Evolutionary conservation across 805 yeast genomes (phyloP), one percentile per base, ranked within the genome.

Genomic region (Zygosaccharomyces gambellarensis): DNA sequence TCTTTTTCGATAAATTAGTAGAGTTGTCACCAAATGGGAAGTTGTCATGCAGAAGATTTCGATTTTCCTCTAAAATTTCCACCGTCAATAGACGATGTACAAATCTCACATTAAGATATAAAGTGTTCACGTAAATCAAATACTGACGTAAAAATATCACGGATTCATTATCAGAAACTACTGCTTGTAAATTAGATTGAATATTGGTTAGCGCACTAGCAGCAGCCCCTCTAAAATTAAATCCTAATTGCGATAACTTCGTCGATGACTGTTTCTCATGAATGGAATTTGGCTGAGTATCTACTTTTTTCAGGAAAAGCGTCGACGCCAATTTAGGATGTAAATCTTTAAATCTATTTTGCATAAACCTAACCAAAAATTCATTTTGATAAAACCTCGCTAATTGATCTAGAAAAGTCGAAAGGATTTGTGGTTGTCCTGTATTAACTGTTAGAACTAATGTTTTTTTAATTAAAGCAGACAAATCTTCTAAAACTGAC

Each of bases 401-500:
- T 12, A 65, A 36, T 28, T 58, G 56, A 48, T 60, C 47, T 70
- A 68, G 54, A 39, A 64, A 64, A 22, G 53, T 51, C 1, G 56
- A 53, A 27, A 67, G 53, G 1, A 70, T 41, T 10, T 43, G 46
- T 43, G 51, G 49, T 51, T 87, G 85, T 0, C 95, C 95, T 0
- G 95, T 79, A 40, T 86, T 83, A 10, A 90, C 71, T 1, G 82
- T 74, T 50, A 83, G 85, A 22, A 81, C 70, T 31, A 90, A 64
- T 14, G 86, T 75, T 32, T 82, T 79, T 59, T 87, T 85, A 40
- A 90, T 69, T 7, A 90, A 80, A 57, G 89, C 73, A 25, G 88
- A 78, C 30, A 87, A 71, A 63, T 94, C 99, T 59, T 94, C 99
- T 22, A 90, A 81, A 21, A 88, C 82, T 0, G 97, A 88, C 0